Evolutionary conservation across 2,329 filamentous ascomycete genomes (phyloP), one percentile per base, ranked within the genome.

Genomic region (Incumbomyces lentus): DNA sequence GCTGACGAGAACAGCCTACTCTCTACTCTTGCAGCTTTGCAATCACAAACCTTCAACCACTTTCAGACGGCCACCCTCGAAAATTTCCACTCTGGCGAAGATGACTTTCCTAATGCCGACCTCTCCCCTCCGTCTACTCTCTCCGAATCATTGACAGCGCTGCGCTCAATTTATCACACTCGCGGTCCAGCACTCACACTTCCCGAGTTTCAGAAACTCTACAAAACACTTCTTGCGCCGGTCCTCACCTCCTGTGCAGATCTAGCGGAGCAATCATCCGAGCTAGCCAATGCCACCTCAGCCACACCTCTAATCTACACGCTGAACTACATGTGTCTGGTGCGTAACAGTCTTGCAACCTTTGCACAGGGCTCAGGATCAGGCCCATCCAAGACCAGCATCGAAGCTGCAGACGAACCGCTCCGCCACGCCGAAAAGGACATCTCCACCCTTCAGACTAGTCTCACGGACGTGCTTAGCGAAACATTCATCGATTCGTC

Each of bases 181-280:
- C 44, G 55, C 26, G 55, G 53, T 16, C 55, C 55, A 12, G 49
- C 52, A 29, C 50, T 57, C 47, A 53, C 36, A 6, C 44, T 52
- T 32, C 84, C 93, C 47, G 82, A 87, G 5, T 70, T 98, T 1
- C 81, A 87, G 53, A 84, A 85, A 55, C 70, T 98, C 7, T 77
- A 74, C 31, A 74, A 79, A 5, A 81, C 96, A 42, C 84, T 95
- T 72, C 79, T 96, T 31, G 86, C 95, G 55, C 90, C 92, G 0
- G 95, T 92, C 64, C 68, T 96, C 37, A 71, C 76, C 12, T 80
- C 79, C n/a, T 87, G 84, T 59, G 75, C 82, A 49, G 81, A 79
- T 47, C 76, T 92, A 58, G 75, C 82, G 11, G 75, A 46, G 16
- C 14, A 19, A 36, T 18, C 14, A 4, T n/a, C n/a, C 30, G 33